These are phyloP conservation scores for Calophaca sinica DNA, from an alignment of 306 rosid species.

Conservation along the genomic window DNA sequence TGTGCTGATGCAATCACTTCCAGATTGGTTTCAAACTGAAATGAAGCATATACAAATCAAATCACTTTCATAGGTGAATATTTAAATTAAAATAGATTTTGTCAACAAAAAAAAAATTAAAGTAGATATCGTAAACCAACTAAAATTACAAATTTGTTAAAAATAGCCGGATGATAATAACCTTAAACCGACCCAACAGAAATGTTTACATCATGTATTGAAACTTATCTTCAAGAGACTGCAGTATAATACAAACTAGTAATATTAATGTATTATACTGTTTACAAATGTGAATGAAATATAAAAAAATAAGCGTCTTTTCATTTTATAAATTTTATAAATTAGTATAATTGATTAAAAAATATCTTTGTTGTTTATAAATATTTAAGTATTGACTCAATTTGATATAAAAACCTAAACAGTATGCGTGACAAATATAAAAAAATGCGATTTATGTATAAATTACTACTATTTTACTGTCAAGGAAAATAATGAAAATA, in stretches of 20 bases:
- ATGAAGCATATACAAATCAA: background rate
- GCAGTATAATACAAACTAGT: background rate
- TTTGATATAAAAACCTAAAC: too few relatives aligned
- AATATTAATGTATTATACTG: background rate
- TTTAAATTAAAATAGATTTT: background rate
- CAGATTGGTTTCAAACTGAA: background rate
- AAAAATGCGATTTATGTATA: background rate
- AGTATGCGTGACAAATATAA: background rate
- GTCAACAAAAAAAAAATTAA: too few relatives aligned
- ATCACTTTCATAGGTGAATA: background rate
- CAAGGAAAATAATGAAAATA: background rate
- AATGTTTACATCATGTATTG: background rate
- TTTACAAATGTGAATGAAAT: background rate
- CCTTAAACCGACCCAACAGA: background rate
- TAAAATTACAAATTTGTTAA: background rate
- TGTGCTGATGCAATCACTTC: slow-evolving; percentile 34
- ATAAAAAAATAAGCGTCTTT: background rate
- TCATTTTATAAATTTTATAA: too few relatives aligned
- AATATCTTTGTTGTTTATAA: too few relatives aligned
- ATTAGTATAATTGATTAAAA: too few relatives aligned
- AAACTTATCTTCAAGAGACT: background rate
- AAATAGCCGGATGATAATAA: background rate
- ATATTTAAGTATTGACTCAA: background rate
- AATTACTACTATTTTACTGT: too few relatives aligned
- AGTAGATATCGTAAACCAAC: background rate